Conservation (phyloP, 2,329 filamentous ascomycete species). For the Fusarium nanum region DNA sequence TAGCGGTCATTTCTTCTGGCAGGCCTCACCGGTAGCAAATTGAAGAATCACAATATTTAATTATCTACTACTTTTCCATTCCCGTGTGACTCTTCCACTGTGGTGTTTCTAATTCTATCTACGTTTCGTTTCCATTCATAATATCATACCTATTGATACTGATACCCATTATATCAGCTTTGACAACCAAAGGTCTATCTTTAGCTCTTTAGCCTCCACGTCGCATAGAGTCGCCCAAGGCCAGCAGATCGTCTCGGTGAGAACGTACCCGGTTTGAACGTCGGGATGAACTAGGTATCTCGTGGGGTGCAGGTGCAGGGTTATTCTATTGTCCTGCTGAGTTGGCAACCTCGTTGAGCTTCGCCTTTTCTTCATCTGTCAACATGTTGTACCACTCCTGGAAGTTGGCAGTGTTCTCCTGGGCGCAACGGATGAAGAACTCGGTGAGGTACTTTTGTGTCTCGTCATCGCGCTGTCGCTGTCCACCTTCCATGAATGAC, state of each 20-base stretch:
- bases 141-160: slow-evolving; percentile 14
- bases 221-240: neutral
- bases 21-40: neutral
- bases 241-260: neutral
- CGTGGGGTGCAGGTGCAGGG: neutral
- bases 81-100: neutral
- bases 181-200: slow-evolving; percentile 16
- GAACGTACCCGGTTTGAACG: neutral
- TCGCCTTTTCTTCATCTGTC: slow-evolving; percentile 66
- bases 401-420: slow-evolving; percentile 68
- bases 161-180: slow-evolving; percentile 1
- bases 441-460: slow-evolving; percentile 85
- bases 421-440: slow-evolving; percentile 76
- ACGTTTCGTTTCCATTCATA: slow-evolving; percentile 40
- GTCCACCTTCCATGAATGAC: slow-evolving; percentile 73
- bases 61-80: neutral
- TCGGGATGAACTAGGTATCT: slow-evolving; percentile 10
- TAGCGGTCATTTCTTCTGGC: too few species aligned
- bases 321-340: slow-evolving; percentile 48
- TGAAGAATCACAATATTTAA: slow-evolving; percentile 25
- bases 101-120: slow-evolving; percentile 39
- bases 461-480: slow-evolving; percentile 85
- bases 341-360: slow-evolving; percentile 64
- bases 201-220: slow-evolving; percentile 14
- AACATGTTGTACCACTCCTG: slow-evolving; percentile 67